Evolutionary conservation across 1,284 basidiomycete species (phyloP), one percentile per base, ranked within the genome.

Genomic region (Thecaphora thlaspeos): DNA sequence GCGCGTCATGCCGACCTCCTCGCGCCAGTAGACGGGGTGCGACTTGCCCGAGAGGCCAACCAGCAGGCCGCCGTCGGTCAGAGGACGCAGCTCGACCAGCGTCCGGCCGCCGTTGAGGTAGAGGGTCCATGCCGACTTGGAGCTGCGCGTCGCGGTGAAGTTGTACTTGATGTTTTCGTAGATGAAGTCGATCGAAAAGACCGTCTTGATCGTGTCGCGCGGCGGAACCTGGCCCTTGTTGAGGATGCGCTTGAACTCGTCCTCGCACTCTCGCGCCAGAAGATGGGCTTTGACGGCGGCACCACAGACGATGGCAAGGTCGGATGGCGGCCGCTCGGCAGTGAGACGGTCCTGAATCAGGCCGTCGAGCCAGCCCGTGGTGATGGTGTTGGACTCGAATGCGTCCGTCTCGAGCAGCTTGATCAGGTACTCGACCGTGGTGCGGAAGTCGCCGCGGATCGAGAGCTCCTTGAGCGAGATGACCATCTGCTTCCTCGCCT

Each of bases 401-500:
- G 92, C 90, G 68, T 94, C 90, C 55, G 95, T 87, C 81, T 98
- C 93, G 63, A 99, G 85, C 38, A 98, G 85, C 80, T 93, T 95
- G 85, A 95, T 95, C 67, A 95, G 86, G 79, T 72, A 70, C 81
- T 99, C 95, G 74, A 98, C 94, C 0, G 95, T 99, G 21, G 92
- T 97, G 60, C 95, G 83, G 84, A 99, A 99, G 79, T 99, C 95
- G 60, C 95, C 95, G 71, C 95, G 91, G 77, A 99, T 98, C 78
- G 90, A 93, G 59, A 98, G 82, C 80, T 98, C 95, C 82, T 98
- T 98, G 72, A 99, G 83, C 17, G 95, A 94, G 72, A 99, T 89
- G 64, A 98, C 93, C 94, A 99, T 99, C 79, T 97, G 96, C 84
- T 99, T 98, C 73, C 95, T 82, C 72, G 89, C 90, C 80, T 98